Percentiles rank a stretch among this genome's conserved stretches.
These are phyloP conservation scores for Starmerella lactis-condensi DNA, from an alignment of 805 yeast genomes.

Conservation along the genomic window DNA sequence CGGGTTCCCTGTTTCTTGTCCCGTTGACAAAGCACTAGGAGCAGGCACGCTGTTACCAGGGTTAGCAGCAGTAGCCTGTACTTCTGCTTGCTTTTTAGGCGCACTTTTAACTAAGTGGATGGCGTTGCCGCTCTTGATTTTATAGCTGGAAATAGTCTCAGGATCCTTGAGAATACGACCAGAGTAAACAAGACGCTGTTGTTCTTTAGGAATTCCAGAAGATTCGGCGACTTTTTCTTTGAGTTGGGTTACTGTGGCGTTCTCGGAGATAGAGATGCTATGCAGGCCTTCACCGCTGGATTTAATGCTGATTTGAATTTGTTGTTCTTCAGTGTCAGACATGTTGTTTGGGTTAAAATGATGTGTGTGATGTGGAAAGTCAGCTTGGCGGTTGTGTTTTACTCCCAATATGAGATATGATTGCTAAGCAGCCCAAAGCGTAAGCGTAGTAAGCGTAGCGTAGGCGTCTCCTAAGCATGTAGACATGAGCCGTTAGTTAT, in stretches of 20 bases:
- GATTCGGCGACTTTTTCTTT: slow-evolving; percentile 44
- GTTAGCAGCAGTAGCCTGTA: slow-evolving; percentile 17
- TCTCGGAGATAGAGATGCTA: too few species aligned
- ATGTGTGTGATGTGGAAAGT: too few species aligned
- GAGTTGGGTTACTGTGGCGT: slow-evolving; percentile 44
- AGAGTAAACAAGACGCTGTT: slow-evolving; percentile 78
- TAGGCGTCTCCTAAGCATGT: too few species aligned
- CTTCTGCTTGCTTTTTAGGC: slow-evolving; percentile 11
- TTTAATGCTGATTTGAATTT: too few species aligned
- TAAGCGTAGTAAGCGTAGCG: too few species aligned
- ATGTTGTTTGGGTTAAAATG: too few species aligned
- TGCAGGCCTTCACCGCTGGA: too few species aligned
- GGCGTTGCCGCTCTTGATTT: slow-evolving; percentile 70
- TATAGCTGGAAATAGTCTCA: slow-evolving; percentile 56
- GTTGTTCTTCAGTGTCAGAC: too few species aligned
- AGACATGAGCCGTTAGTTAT: too few species aligned
- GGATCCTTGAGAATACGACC: slow-evolving; percentile 82
- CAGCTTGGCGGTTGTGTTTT: too few species aligned
- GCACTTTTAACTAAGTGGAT: slow-evolving; percentile 70
- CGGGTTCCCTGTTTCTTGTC: slow-evolving; percentile 76
- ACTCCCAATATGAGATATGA: too few species aligned
- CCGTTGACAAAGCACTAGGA: slow-evolving; percentile 49
- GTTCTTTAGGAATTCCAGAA: slow-evolving; percentile 50
- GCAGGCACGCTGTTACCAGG: slow-evolving; percentile 36
- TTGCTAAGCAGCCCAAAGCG: too few species aligned